Conservation (phyloP, 768 basidiomycete genomes). For the Amanita jacksonii region DNA sequence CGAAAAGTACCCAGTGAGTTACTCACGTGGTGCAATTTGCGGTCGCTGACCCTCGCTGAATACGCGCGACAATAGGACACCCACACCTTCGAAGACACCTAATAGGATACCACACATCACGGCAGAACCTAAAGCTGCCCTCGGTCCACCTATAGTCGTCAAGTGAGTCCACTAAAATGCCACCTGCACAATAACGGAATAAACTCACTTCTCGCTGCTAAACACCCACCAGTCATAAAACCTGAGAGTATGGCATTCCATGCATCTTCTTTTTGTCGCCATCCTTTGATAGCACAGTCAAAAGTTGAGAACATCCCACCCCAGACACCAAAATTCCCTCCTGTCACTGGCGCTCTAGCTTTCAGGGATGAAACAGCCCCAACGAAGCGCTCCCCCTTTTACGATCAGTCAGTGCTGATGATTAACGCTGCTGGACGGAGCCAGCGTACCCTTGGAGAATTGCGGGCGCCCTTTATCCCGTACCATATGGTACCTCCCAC, state of each 20-base stretch:
- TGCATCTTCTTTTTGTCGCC: constrained; percentile 94
- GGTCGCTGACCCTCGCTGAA: constrained; percentile 79
- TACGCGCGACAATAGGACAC: constrained; percentile 83
- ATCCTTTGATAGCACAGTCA: constrained; percentile 96
- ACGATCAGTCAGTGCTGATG: constrained; percentile 2
- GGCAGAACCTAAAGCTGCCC: constrained; percentile 84
- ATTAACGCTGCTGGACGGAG: neutral
- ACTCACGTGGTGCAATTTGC: constrained; percentile 71
- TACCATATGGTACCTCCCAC: constrained; percentile 99
- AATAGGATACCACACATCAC: constrained; percentile 93
- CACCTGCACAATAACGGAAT: neutral
- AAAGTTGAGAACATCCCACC: constrained; percentile 98
- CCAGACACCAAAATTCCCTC: constrained; percentile 94
- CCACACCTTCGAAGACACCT: constrained; percentile 92
- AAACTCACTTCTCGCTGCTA: constrained; percentile 84
- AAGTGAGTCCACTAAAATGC: neutral
- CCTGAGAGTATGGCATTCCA: constrained; percentile 99
- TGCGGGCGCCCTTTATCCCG: constrained; percentile 94
- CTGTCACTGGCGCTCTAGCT: constrained; percentile 95
- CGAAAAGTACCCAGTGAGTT: neutral
- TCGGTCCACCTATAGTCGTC: constrained; percentile 68
- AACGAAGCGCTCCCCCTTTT: constrained; percentile 84
- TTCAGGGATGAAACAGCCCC: constrained; percentile 96
- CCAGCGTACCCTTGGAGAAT: constrained; percentile 78
- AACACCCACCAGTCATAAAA: constrained; percentile 95